Conservation (phyloP, 129 eudicot genomes). For the Flaveria linearis region DNA sequence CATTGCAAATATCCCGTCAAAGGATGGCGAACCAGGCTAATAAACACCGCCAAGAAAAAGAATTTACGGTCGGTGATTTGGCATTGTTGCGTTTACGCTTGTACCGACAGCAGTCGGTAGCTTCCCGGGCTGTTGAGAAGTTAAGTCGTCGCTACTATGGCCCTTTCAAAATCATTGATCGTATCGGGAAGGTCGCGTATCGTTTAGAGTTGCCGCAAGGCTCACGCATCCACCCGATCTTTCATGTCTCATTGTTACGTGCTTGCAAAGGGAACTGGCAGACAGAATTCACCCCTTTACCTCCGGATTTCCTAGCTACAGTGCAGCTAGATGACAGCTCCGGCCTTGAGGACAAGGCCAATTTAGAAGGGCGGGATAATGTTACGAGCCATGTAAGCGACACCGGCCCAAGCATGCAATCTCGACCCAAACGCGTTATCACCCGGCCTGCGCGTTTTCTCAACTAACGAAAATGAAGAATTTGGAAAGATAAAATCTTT, state of each 20-base stretch:
- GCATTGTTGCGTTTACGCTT: background rate
- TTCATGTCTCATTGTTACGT: background rate
- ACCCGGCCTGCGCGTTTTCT: no score
- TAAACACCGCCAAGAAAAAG: background rate
- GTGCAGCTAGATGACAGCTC: background rate
- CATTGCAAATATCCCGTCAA: background rate
- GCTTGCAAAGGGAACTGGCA: background rate
- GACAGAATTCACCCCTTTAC: background rate
- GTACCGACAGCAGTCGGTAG: background rate
- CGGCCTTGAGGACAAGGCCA: background rate
- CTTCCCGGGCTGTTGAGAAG: background rate
- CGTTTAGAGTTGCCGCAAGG: background rate
- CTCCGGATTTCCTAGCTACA: background rate
- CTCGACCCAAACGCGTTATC: no score
- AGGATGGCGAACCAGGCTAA: background rate
- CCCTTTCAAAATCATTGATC: background rate
- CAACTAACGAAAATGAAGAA: no score
- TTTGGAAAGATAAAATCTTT: no score
- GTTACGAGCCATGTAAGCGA: no score
- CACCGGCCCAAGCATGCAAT: no score
- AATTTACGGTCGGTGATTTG: background rate
- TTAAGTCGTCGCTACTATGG: background rate
- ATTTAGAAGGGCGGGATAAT: no score
- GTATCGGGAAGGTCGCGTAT: background rate
- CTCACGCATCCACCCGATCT: background rate